Conservation (phyloP, 2,329 filamentous ascomycete species). For the Colletotrichum lentis region DNA sequence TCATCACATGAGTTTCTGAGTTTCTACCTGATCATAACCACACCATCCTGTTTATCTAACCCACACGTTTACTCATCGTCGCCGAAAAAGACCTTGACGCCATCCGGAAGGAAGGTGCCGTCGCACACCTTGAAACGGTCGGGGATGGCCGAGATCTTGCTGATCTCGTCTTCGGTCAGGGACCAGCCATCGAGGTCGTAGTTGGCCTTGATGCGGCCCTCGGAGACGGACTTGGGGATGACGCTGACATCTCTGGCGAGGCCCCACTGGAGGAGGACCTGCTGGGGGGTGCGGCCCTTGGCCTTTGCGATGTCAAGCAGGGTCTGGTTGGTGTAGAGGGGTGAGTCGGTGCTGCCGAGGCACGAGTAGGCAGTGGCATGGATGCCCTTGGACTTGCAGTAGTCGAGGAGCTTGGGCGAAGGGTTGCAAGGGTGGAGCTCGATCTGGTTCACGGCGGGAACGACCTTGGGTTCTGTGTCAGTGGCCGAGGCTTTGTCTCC, state of each 20-base stretch:
- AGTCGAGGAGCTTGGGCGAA: constrained; percentile 79
- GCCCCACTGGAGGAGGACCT: constrained; percentile 83
- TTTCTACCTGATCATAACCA: constrained; percentile 10
- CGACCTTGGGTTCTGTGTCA: constrained; percentile 49
- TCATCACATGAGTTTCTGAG: constrained; percentile 34
- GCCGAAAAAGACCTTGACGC: constrained; percentile 80
- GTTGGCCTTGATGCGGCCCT: constrained; percentile 77
- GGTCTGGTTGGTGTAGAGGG: constrained; percentile 71
- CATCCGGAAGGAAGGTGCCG: constrained; percentile 72
- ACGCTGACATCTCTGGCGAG: constrained; percentile 82
- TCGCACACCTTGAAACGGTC: constrained; percentile 85
- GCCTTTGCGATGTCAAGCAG: constrained; percentile 68
- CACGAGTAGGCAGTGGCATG: constrained; percentile 79
- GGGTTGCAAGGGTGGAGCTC: constrained; percentile 84
- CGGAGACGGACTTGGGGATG: constrained; percentile 84
- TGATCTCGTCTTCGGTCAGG: constrained; percentile 76
- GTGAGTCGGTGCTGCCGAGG: constrained; percentile 75
- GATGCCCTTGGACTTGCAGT: constrained; percentile 76
- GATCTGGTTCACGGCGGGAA: constrained; percentile 80
- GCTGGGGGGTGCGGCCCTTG: constrained; percentile 75
- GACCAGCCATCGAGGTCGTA: constrained; percentile 78
- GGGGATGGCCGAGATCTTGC: constrained; percentile 70
- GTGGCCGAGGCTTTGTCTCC: neutral
- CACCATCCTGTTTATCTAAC: constrained; percentile 8
- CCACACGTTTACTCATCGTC: constrained; percentile 71